A percentile compares a stretch with the other conserved stretches of the same genome.
These are phyloP conservation scores for Lipomyces lipofer DNA, from an alignment of 805 yeast species.

Conservation along the genomic window DNA sequence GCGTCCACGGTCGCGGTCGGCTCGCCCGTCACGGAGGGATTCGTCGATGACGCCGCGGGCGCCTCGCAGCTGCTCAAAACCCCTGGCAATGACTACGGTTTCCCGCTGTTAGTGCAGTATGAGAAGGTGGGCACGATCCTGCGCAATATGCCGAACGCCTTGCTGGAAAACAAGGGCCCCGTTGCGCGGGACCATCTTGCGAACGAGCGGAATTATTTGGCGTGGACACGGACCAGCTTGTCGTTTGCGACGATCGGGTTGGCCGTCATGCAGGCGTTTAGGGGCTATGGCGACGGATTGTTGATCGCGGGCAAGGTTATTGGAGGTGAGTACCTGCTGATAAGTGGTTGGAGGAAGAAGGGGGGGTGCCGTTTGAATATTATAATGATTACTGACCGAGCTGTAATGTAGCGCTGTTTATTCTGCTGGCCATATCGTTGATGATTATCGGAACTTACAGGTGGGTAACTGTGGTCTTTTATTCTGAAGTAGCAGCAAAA, in stretches of 20 bases:
- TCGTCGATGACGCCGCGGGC: no score
- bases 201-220: constrained; percentile 60
- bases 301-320: constrained; percentile 20
- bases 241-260: constrained; percentile 58
- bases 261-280: constrained; percentile 56
- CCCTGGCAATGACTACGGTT: constrained; percentile 25
- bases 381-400: neutral
- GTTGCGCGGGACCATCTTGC: constrained; percentile 46
- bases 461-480: no score
- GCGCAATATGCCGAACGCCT: constrained; percentile 24
- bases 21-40: no score
- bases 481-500: no score
- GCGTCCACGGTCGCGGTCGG: no score
- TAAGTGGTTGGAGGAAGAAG: no score
- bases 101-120: constrained; percentile 25
- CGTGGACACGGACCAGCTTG: constrained; percentile 61
- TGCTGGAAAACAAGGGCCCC: constrained; percentile 32
- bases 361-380: no score
- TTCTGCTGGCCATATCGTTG: constrained; percentile 16
- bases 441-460: constrained; percentile 22
- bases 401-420: constrained; percentile 12
- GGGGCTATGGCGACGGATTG: constrained; percentile 36
- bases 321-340: constrained; percentile 19
- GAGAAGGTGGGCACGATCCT: constrained; percentile 16
- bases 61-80: constrained; percentile 12